Base-by-base conservation (phyloP, 192 early-diverging fungal genomes). In the Pilaira anomala region DNA sequence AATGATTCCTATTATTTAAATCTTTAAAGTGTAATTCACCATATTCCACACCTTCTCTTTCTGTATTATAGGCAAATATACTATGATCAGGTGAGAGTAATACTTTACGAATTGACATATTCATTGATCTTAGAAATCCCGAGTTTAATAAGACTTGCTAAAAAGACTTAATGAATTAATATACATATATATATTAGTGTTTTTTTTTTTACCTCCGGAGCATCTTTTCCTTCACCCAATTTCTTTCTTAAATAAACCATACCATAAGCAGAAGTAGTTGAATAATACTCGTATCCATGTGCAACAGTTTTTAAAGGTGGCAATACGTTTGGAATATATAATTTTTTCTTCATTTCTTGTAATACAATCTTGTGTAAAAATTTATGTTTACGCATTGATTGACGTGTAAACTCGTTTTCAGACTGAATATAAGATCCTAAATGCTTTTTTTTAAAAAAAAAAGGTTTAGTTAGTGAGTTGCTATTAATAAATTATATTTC, bases 91-190 rank as follows among this genome's bases (percentile, higher is more conserved):
- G 75, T n/a, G 82, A 84, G 9, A 84, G 22, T 3, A 84, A 54
- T 0, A 84, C 69, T 55, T 81, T 80, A 44, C 78, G 76, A 48
- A 84, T 76, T 1, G 41, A 50, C 21, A 61, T 75, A n/a, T 77
- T 78, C 48, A 71, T 75, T 14, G 69, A 64, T 54, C 73, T 68
- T 1, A 84, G 51, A 26, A 72, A 80, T n/a, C 71, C 73, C 1
- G 80, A 74, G 58, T 84, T 76, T 40, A 84, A 66, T 11, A 84
- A 50, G 14, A 84, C 69, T 68, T 80, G 75, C 82, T 83, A 66
- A 46, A 52, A 41, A 16, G 14, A 62, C 26, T 18, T 14, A 44
- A 60, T 36, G 41, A 29, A 25, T 36, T 48, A 19, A 54, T 16
- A 40, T 4, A 7, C 12, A 21, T 16, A 26, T 5, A 21, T 0